phyloP scores from a whole-genome alignment of 805 yeast species.

The Suhomyces kilbournensis region DNA sequence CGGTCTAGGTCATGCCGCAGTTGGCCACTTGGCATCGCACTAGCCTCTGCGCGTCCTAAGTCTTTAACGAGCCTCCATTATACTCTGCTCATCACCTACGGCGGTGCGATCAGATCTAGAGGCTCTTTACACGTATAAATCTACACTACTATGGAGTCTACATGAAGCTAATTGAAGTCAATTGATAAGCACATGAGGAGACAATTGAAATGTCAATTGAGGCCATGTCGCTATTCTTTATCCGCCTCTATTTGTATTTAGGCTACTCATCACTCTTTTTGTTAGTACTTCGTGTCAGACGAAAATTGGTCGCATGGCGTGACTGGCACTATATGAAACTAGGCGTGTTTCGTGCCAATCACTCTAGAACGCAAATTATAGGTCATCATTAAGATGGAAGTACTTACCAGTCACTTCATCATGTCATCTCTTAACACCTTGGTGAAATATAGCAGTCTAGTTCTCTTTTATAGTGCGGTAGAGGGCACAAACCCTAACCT shows the following conservation, averaged over 20 bases:
- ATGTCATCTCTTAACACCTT: not conserved
- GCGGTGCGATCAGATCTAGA: not conserved
- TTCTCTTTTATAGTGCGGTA: not conserved
- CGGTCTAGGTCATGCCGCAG: no score
- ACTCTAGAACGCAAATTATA: slow-evolving; percentile 50
- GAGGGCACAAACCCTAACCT: not conserved
- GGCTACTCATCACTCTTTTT: not conserved
- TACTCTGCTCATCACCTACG: not conserved
- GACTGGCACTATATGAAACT: slow-evolving; percentile 36
- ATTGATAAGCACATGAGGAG: not conserved
- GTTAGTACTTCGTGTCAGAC: slow-evolving; percentile 16
- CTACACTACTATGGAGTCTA: not conserved
- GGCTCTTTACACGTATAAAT: not conserved
- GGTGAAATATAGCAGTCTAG: not conserved
- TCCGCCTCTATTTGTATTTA: not conserved
- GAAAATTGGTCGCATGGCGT: slow-evolving; percentile 41
- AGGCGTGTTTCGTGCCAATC: slow-evolving; percentile 41
- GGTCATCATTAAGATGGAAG: slow-evolving; percentile 32
- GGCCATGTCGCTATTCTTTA: not conserved
- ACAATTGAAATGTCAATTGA: not conserved
- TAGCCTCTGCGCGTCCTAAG: not conserved
- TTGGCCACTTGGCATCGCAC: not conserved
- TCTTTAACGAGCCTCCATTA: not conserved
- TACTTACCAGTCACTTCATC: not conserved
- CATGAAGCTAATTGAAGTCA: not conserved